Conservation (phyloP, 768 basidiomycete genomes). For the Mycena floridula region DNA sequence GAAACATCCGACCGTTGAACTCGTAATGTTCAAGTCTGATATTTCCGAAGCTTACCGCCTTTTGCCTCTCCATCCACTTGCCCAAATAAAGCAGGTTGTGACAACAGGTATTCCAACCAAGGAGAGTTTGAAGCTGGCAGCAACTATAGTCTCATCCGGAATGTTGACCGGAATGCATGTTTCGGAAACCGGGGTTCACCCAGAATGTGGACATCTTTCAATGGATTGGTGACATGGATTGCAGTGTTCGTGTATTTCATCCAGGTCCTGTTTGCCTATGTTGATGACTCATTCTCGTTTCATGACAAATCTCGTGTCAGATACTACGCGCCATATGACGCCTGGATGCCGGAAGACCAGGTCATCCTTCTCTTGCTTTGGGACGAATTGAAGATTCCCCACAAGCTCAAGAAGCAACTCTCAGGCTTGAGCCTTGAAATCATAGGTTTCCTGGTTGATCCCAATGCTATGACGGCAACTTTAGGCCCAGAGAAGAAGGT, state of each 20-base stretch:
- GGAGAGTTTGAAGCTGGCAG: no score
- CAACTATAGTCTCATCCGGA: no score
- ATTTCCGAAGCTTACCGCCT: neutral
- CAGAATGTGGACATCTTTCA: slow-evolving; percentile 1
- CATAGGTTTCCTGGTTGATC: slow-evolving; percentile 24
- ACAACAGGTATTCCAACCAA: neutral
- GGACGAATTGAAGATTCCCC: slow-evolving; percentile 6
- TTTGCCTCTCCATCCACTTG: neutral
- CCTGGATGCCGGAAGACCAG: neutral
- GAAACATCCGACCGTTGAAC: neutral
- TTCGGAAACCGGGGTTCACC: neutral
- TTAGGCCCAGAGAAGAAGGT: slow-evolving; percentile 3
- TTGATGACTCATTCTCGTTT: slow-evolving; percentile 18
- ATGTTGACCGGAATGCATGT: neutral
- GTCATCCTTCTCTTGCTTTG: neutral
- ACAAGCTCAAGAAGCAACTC: slow-evolving; percentile 24
- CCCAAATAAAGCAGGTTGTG: neutral
- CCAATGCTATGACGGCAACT: slow-evolving; percentile 12
- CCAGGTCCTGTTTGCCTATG: slow-evolving; percentile 12
- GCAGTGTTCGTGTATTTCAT: slow-evolving; percentile 7
- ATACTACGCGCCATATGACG: neutral
- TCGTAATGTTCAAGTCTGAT: neutral
- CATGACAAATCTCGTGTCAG: neutral
- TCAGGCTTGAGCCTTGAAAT: slow-evolving; percentile 14
- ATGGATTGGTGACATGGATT: slow-evolving; percentile 20